Conservation (phyloP, 768 basidiomycete genomes). For the Trametes punicea region DNA sequence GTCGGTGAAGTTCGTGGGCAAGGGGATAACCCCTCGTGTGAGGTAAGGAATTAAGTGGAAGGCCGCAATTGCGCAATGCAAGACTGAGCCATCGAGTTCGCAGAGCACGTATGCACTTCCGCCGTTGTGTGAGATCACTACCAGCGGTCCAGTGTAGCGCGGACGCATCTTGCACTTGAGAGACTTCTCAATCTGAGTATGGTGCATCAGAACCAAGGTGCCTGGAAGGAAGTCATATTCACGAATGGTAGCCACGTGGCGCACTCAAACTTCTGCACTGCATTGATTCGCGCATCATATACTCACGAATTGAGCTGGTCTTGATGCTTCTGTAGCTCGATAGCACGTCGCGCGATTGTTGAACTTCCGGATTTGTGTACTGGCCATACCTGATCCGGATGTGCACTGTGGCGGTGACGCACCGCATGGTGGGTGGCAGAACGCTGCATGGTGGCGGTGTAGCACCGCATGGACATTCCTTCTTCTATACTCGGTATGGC, state of each 20-base stretch:
- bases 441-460: too few species aligned
- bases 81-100: conserved; percentile 24
- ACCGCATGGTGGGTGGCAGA: too few species aligned
- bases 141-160: conserved; percentile 21
- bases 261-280: background rate
- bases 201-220: conserved; percentile 25
- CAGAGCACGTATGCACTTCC: conserved; percentile 21
- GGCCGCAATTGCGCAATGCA: conserved; percentile 8
- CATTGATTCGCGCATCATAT: too few species aligned
- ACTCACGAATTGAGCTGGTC: too few species aligned
- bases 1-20: conserved; percentile 1
- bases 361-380: too few species aligned
- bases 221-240: conserved; percentile 27
- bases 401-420: too few species aligned
- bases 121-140: conserved; percentile 17
- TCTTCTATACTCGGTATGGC: too few species aligned
- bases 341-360: too few species aligned
- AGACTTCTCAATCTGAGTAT: conserved; percentile 23
- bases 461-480: too few species aligned
- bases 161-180: conserved; percentile 25
- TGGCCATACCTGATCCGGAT: too few species aligned
- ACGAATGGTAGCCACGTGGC: conserved; percentile 9
- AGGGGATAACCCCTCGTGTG: background rate
- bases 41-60: conserved; percentile 26
- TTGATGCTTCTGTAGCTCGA: too few species aligned